A percentile compares a stretch with the other conserved stretches of the same genome.
phyloP scores from a whole-genome alignment of 208 protist species.

The Acanthamoeba lenticulata region DNA sequence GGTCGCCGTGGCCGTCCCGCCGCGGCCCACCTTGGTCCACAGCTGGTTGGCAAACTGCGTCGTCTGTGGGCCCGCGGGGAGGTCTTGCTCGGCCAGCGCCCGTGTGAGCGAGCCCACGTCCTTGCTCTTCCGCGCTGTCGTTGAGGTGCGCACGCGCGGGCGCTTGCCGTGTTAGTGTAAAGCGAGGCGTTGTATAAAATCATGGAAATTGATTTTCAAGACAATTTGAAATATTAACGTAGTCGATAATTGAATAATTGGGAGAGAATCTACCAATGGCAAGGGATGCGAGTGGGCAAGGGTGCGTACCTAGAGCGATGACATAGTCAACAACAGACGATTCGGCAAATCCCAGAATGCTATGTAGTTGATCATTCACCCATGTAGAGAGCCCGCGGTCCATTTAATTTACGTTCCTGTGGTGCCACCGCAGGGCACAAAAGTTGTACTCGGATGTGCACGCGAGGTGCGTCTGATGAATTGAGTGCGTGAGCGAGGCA shows the following conservation, averaged over 20 bases:
- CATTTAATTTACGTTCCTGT: too few species aligned
- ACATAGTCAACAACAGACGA: constrained; percentile 72
- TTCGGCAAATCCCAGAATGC: constrained; percentile 75
- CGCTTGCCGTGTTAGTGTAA: not conserved
- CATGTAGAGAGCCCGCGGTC: constrained; percentile 54
- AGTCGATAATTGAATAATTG: not conserved
- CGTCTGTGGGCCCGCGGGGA: not conserved
- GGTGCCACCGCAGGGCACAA: too few species aligned
- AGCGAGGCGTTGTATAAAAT: too few species aligned
- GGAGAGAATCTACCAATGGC: not conserved
- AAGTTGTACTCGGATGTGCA: too few species aligned
- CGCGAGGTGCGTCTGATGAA: too few species aligned
- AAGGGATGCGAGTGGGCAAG: not conserved
- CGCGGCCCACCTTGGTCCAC: constrained; percentile 8
- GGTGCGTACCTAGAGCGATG: constrained; percentile 56
- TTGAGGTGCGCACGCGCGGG: not conserved
- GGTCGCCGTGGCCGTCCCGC: not conserved
- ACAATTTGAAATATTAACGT: not conserved
- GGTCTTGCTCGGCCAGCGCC: constrained; percentile 29
- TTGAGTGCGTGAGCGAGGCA: too few species aligned
- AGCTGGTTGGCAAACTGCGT: constrained; percentile 16
- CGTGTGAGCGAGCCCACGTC: constrained; percentile 9
- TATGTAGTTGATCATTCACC: constrained; percentile 73
- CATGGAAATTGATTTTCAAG: too few species aligned
- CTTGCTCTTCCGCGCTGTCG: constrained; percentile 30